Conservation (phyloP, 148 eudicot genomes). For the Rheum nobile region DNA sequence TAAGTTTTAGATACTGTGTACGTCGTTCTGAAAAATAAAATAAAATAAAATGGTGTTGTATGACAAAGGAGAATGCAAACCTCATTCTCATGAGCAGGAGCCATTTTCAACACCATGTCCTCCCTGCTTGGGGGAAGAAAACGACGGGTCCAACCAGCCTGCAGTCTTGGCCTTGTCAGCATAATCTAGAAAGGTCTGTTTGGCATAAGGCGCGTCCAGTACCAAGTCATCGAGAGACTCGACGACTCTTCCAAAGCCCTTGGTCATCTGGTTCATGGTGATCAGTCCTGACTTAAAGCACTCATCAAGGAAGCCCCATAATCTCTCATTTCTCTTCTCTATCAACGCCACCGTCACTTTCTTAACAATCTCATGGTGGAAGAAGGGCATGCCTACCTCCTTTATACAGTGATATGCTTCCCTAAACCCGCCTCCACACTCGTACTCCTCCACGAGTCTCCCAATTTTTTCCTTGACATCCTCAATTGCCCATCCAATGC, state of each 20-base stretch:
- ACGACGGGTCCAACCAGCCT: conserved; percentile 42
- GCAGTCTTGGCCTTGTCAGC: conserved; percentile 22
- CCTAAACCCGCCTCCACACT: conserved; percentile 43
- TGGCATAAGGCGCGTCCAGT: conserved; percentile 46
- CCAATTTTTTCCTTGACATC: conserved; percentile 43
- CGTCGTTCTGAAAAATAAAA: not conserved
- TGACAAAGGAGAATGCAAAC: conserved; percentile 3
- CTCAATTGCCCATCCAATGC: conserved; percentile 36
- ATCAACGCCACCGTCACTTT: conserved; percentile 31
- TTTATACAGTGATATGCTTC: conserved; percentile 52
- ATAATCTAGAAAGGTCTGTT: conserved; percentile 25
- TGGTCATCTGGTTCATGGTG: conserved; percentile 46
- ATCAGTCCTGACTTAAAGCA: conserved; percentile 35
- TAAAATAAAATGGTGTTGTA: not conserved
- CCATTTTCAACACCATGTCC: not conserved
- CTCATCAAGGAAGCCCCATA: conserved; percentile 36
- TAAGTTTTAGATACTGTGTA: not conserved
- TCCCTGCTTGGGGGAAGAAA: conserved; percentile 6
- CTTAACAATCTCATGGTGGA: conserved; percentile 56
- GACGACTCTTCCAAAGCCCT: conserved; percentile 43
- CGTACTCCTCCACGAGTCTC: conserved; percentile 45
- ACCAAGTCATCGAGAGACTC: conserved; percentile 45
- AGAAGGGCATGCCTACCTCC: conserved; percentile 46
- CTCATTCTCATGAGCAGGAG: conserved; percentile 2
- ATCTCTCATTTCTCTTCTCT: conserved; percentile 39